Evolutionary conservation across 208 protist species (phyloP), one percentile per base, ranked within the genome.

Genomic region (Sergeia podlipaevii): DNA sequence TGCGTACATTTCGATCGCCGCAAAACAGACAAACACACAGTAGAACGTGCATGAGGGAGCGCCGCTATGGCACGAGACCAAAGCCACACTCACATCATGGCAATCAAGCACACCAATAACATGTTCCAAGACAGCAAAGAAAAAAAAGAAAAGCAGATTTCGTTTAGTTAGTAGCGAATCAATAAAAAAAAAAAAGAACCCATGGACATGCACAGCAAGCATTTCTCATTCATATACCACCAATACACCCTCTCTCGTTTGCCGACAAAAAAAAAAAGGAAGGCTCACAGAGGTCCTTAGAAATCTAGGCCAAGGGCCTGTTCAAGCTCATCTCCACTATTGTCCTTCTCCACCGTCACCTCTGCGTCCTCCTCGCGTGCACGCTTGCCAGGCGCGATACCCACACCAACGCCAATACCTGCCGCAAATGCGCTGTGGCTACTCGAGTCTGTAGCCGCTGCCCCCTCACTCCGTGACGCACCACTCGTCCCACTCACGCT

Each of bases 271-370:
- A 21, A 41, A 29, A 55, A 49, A 56, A 49, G 0, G 3, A 44
- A 18, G 7, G 58, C 18, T 15, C n/a, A n/a, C n/a, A n/a, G n/a
- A n/a, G n/a, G n/a, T n/a, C 13, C 17, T 66, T 58, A 93, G 69
- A 93, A 93, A 29, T 84, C 85, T 0, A 93, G 70, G 8, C 85
- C 85, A 3, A 93, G 69, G 0, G 80, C 79, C 53, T 84, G 69
- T 39, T 89, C 85, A 11, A 89, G 70, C 47, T 87, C 75, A 20
- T 86, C 77, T 15, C n/a, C n/a, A n/a, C n/a, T n/a, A n/a, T 71
- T 62, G 29, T 66, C 67, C 11, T 74, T 67, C 43, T 65, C 50
- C 3, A 13, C 29, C 27, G 13, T 41, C 15, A 11, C 18, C n/a
- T 2, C n/a, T 55, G 1, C 17, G 5, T 39, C 61, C 24, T 34